phyloP scores from a whole-genome alignment of 2,329 filamentous ascomycete genomes.

The Alternaria tenuissima region DNA sequence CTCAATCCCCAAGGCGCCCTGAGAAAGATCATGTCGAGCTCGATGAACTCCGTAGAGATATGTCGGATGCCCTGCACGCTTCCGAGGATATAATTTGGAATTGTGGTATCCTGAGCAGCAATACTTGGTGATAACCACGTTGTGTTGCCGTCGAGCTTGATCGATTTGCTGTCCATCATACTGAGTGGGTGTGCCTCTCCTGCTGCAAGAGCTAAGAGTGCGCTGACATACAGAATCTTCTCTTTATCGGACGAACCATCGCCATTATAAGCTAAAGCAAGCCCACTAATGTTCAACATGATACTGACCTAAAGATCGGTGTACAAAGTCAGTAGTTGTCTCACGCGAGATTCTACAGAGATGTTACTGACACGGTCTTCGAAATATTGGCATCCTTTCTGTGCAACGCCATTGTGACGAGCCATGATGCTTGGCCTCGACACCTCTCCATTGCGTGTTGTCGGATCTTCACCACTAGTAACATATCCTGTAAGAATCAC shows the following conservation, averaged over 20 bases:
- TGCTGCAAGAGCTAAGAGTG: conserved; percentile 20
- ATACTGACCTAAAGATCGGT: conserved; percentile 13
- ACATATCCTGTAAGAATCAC: not conserved
- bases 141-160: conserved; percentile 4
- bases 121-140: conserved; percentile 18
- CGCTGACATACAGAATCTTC: conserved; percentile 14
- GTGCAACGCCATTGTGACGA: conserved; percentile 13
- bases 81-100: conserved; percentile 14
- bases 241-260: conserved; percentile 5
- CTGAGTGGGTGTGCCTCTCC: conserved; percentile 24
- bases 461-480: not conserved
- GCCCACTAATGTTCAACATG: conserved; percentile 24
- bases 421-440: conserved; percentile 24
- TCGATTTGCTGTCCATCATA: conserved; percentile 7
- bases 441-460: not conserved
- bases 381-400: conserved; percentile 17
- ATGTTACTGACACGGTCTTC: conserved; percentile 10
- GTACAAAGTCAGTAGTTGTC: too few species aligned
- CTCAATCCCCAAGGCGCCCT: not conserved
- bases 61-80: conserved; percentile 14
- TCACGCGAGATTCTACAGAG: too few species aligned
- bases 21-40: conserved; percentile 22
- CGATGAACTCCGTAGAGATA: conserved; percentile 17
- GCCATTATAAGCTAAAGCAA: conserved; percentile 24
- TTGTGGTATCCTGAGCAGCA: not conserved